Conservation (phyloP, 345 rosid species). For the Zanthoxylum bungeanum region DNA sequence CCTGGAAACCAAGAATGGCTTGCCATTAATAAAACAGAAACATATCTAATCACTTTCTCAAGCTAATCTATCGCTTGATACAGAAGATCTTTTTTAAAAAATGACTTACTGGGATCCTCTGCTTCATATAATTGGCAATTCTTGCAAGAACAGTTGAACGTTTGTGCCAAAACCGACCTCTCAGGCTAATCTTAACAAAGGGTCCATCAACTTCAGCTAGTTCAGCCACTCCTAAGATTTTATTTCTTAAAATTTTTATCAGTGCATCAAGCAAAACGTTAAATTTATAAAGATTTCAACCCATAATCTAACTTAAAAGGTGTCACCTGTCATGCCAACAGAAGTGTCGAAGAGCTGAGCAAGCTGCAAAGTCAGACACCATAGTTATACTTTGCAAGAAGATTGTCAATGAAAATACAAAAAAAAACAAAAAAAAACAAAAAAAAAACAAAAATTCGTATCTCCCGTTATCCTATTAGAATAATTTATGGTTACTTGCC, state of each 20-base stretch:
- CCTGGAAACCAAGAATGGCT: constrained; percentile 27
- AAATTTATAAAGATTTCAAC: too few species aligned
- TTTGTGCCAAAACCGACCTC: constrained; percentile 88
- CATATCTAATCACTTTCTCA: too few species aligned
- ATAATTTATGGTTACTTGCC: constrained; percentile 50
- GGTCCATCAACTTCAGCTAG: constrained; percentile 91
- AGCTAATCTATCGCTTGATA: not conserved
- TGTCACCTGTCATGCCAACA: constrained; percentile 85
- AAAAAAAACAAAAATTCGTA: too few species aligned
- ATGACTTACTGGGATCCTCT: constrained; percentile 78
- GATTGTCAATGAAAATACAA: not conserved
- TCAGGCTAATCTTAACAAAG: constrained; percentile 77
- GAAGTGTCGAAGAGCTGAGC: constrained; percentile 72
- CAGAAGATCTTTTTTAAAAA: not conserved
- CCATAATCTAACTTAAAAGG: too few species aligned
- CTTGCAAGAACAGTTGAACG: constrained; percentile 80
- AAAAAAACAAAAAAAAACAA: not conserved
- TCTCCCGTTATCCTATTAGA: too few species aligned
- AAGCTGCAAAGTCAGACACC: constrained; percentile 39
- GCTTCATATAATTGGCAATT: constrained; percentile 82
- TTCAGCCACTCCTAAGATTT: constrained; percentile 51
- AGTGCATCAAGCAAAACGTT: too few species aligned
- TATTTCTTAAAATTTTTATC: not conserved
- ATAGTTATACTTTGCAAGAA: not conserved
- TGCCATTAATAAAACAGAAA: not conserved